Conservation (phyloP, 1,139 yeast genomes). For the Pichia sp. region DNA sequence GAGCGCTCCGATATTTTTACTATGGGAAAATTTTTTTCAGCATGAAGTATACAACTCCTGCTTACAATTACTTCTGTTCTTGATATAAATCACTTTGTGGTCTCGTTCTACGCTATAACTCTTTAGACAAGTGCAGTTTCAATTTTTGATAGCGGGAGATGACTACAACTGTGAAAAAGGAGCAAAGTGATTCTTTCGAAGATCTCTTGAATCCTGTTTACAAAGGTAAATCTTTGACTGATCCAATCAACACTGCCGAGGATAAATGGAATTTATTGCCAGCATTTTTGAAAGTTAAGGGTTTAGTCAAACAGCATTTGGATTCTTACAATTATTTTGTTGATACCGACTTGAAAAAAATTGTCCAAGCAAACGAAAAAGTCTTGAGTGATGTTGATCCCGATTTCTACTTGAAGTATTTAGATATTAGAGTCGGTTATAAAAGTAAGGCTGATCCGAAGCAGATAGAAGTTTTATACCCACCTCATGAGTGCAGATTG, state of each 20-base stretch:
- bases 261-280: conserved; percentile 97
- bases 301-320: conserved; percentile 92
- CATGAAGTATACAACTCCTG: not conserved
- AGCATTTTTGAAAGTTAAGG: conserved; percentile 92
- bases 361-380: conserved; percentile 82
- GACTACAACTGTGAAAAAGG: conserved; percentile 14
- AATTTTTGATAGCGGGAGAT: not conserved
- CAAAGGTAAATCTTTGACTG: conserved; percentile 82
- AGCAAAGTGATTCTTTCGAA: conserved; percentile 47
- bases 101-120: too few species aligned
- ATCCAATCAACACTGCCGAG: conserved; percentile 81
- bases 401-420: conserved; percentile 84
- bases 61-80: not conserved
- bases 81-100: too few species aligned
- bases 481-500: conserved; percentile 95
- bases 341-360: conserved; percentile 87
- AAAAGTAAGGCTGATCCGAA: conserved; percentile 48
- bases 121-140: too few species aligned
- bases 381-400: conserved; percentile 96
- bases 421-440: conserved; percentile 86
- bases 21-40: conserved; percentile 1
- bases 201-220: conserved; percentile 76
- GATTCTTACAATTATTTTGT: conserved; percentile 96
- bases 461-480: conserved; percentile 61
- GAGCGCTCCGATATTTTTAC: conserved; percentile 4